phyloP scores from a whole-genome alignment of 352 stramenopile species.

The Blastocystis sp. region DNA sequence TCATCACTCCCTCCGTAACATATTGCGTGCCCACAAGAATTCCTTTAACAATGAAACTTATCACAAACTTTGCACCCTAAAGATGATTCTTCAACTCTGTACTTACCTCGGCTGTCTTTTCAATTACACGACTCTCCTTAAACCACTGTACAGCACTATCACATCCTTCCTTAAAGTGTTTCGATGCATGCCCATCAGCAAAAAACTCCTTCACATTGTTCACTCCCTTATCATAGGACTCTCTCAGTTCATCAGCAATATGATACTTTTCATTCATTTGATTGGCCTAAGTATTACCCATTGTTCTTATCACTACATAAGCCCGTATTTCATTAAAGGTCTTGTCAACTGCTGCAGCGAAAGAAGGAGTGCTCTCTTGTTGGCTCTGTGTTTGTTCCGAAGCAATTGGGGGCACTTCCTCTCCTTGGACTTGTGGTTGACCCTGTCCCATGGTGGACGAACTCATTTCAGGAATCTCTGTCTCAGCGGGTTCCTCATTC shows the following conservation, averaged over 20 bases:
- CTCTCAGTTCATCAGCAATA: neutral
- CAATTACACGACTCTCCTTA: neutral
- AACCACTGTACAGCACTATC: neutral
- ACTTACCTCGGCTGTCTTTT: neutral
- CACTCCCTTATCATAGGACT: neutral
- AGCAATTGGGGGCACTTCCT: no score
- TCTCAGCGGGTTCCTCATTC: neutral
- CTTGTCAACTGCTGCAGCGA: neutral
- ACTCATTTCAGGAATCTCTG: neutral
- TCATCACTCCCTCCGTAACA: neutral
- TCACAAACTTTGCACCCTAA: neutral
- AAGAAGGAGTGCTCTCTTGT: neutral
- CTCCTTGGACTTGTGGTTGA: no score
- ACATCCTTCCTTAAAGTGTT: neutral
- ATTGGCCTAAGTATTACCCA: neutral
- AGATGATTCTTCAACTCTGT: neutral
- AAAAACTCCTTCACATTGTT: neutral
- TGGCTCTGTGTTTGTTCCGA: neutral
- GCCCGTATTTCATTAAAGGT: neutral
- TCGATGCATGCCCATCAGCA: neutral
- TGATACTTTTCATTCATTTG: constrained; percentile 4
- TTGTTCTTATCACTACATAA: neutral
- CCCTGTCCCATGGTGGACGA: no score
- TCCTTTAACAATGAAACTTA: neutral
- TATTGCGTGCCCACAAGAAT: neutral